Percentiles rank a stretch among this genome's conserved stretches.
Evolutionary conservation across 2,329 filamentous ascomycete genomes (phyloP).

Genomic region (Endothia cerciana): DNA sequence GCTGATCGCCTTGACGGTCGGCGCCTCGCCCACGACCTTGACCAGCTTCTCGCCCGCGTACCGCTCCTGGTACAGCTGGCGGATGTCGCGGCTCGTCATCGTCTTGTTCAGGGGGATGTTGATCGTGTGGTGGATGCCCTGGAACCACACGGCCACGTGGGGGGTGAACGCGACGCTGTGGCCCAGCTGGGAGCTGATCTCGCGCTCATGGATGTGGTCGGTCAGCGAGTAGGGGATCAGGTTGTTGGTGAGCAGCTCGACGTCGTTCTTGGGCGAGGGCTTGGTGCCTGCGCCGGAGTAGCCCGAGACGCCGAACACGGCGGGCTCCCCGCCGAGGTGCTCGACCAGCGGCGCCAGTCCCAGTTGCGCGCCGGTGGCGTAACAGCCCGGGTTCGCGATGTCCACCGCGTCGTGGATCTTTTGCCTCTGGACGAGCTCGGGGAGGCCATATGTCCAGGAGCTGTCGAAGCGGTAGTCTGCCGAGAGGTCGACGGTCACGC

Average conservation of each 20-base stretch:
- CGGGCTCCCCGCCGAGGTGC: constrained; percentile 76
- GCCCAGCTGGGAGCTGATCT: constrained; percentile 81
- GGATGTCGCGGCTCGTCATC: constrained; percentile 90
- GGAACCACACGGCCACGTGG: constrained; percentile 96
- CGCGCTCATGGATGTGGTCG: constrained; percentile 92
- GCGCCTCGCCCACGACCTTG: constrained; percentile 87
- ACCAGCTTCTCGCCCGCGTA: constrained; percentile 96
- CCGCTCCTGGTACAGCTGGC: constrained; percentile 92
- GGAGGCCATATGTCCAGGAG: constrained; percentile 87
- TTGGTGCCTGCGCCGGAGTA: constrained; percentile 96
- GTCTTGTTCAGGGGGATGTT: constrained; percentile 83
- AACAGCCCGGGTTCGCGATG: constrained; percentile 94
- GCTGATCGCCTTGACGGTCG: constrained; percentile 81
- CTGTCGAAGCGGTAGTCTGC: constrained; percentile 92
- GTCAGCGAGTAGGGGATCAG: constrained; percentile 89
- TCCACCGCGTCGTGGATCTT: constrained; percentile 78
- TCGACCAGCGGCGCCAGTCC: constrained; percentile 82
- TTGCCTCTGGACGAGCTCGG: constrained; percentile 78
- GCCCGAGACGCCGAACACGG: constrained; percentile 87
- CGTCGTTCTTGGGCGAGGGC: constrained; percentile 91
- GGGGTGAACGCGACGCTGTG: constrained; percentile 82
- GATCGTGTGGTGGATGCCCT: constrained; percentile 91
- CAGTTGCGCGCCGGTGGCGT: constrained; percentile 89
- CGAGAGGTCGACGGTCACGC: constrained; percentile 90
- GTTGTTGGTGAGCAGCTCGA: constrained; percentile 81